Evolutionary conservation across 2,329 filamentous ascomycete genomes (phyloP).

Genomic region (Hypomyces rosellus): DNA sequence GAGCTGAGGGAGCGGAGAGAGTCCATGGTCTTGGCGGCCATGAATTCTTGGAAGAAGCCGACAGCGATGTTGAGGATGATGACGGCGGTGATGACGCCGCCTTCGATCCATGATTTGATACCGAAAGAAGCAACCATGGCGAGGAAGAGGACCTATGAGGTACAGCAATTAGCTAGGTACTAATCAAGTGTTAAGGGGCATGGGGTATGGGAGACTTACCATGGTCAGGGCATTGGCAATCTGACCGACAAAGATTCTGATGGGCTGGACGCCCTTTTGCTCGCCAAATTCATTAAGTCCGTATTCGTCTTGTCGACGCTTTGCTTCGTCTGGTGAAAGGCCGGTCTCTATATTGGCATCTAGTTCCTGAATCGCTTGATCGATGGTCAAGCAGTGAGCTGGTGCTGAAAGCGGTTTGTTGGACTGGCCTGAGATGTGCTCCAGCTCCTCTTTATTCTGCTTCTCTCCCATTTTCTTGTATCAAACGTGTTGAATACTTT

Average conservation of each 20-base stretch:
- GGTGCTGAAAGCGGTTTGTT: slow-evolving; percentile 51
- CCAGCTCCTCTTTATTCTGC: slow-evolving; percentile 17
- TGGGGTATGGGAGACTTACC: slow-evolving; percentile 30
- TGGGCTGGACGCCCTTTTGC: slow-evolving; percentile 50
- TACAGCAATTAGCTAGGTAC: background rate
- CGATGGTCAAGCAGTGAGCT: slow-evolving; percentile 54
- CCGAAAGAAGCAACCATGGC: slow-evolving; percentile 53
- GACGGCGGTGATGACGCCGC: slow-evolving; percentile 51
- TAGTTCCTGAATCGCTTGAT: slow-evolving; percentile 48
- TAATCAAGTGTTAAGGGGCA: no score
- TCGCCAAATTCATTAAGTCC: slow-evolving; percentile 56
- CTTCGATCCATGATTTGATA: slow-evolving; percentile 55
- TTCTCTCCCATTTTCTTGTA: slow-evolving; percentile 19
- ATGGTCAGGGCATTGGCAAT: slow-evolving; percentile 65
- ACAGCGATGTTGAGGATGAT: slow-evolving; percentile 53
- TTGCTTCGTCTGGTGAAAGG: slow-evolving; percentile 48
- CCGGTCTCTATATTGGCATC: slow-evolving; percentile 51
- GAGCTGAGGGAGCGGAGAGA: slow-evolving; percentile 38
- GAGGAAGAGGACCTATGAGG: slow-evolving; percentile 42
- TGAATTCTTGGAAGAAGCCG: slow-evolving; percentile 40
- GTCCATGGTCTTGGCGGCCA: slow-evolving; percentile 45
- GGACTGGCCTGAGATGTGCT: slow-evolving; percentile 34
- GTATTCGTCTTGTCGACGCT: slow-evolving; percentile 47
- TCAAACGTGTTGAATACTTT: background rate
- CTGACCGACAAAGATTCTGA: slow-evolving; percentile 59